Evolutionary conservation across 805 yeast genomes (phyloP).

Genomic region (Allodekkera sacchari): DNA sequence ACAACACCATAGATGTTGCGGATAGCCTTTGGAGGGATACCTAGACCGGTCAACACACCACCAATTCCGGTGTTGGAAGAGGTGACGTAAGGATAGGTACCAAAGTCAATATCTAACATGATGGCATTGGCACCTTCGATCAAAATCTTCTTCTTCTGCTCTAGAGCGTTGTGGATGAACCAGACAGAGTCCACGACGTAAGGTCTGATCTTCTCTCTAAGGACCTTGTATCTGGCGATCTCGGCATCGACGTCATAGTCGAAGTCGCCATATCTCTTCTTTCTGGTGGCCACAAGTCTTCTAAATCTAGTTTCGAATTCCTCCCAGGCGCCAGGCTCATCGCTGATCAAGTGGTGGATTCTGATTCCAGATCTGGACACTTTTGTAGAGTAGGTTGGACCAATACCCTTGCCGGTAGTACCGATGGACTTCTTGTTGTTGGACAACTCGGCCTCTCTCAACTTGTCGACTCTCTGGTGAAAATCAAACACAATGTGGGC

Average conservation of each 20-base stretch:
- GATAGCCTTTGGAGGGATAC: conserved; percentile 85
- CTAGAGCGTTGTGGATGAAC: conserved; percentile 72
- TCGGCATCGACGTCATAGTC: conserved; percentile 81
- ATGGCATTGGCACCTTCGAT: conserved; percentile 98
- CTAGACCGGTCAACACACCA: conserved; percentile 95
- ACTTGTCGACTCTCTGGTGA: conserved; percentile 94
- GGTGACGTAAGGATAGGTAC: conserved; percentile 96
- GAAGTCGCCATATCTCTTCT: conserved; percentile 86
- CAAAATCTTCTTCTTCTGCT: conserved; percentile 72
- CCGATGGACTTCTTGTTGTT: conserved; percentile 82
- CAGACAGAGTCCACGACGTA: conserved; percentile 90
- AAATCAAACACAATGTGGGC: conserved; percentile 96
- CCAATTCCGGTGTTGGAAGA: conserved; percentile 95
- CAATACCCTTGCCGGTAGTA: conserved; percentile 98
- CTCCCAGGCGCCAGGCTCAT: conserved; percentile 87
- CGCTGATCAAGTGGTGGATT: conserved; percentile 89
- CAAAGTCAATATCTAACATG: conserved; percentile 95
- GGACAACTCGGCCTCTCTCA: conserved; percentile 86
- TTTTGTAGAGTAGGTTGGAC: conserved; percentile 96
- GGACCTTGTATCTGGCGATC: conserved; percentile 64
- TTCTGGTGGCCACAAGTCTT: conserved; percentile 73
- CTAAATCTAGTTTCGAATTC: conserved; percentile 75
- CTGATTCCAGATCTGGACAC: conserved; percentile 95
- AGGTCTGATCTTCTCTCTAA: conserved; percentile 71
- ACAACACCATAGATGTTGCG: conserved; percentile 89